Percentiles rank a stretch among this genome's conserved stretches.
phyloP scores from a whole-genome alignment of 345 rosid species.

The Mangifera indica region DNA sequence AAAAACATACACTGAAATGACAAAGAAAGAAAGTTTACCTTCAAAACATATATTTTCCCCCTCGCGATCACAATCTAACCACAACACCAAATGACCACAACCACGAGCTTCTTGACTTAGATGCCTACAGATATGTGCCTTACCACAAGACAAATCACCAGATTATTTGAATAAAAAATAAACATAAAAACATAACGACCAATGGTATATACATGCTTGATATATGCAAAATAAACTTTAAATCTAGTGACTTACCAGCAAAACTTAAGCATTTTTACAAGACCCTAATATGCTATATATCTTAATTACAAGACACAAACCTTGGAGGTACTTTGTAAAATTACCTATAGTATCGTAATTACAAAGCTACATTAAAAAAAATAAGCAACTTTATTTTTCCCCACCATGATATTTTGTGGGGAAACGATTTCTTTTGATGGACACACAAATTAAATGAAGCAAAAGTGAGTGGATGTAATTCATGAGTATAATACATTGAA shows the following conservation, averaged over 20 bases:
- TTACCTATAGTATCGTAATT: too few species aligned
- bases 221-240: background rate
- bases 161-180: background rate
- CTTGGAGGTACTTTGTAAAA: too few species aligned
- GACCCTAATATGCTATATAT: background rate
- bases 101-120: conserved; percentile 89
- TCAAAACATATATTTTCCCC: conserved; percentile 99
- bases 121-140: conserved; percentile 85
- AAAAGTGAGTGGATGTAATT: too few species aligned
- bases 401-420: too few species aligned
- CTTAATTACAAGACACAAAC: background rate
- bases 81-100: conserved; percentile 75
- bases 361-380: too few species aligned
- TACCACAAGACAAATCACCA: conserved; percentile 26
- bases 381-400: too few species aligned
- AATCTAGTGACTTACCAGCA: background rate
- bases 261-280: background rate
- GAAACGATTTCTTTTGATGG: too few species aligned
- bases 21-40: conserved; percentile 43
- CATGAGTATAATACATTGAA: too few species aligned
- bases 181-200: background rate
- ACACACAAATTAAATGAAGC: too few species aligned
- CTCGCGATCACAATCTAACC: conserved; percentile 99
- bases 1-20: background rate
- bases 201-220: background rate